Percentiles rank a stretch among this genome's conserved stretches.
phyloP scores from a whole-genome alignment of 257 asterid species.

The Solanum etuberosum region DNA sequence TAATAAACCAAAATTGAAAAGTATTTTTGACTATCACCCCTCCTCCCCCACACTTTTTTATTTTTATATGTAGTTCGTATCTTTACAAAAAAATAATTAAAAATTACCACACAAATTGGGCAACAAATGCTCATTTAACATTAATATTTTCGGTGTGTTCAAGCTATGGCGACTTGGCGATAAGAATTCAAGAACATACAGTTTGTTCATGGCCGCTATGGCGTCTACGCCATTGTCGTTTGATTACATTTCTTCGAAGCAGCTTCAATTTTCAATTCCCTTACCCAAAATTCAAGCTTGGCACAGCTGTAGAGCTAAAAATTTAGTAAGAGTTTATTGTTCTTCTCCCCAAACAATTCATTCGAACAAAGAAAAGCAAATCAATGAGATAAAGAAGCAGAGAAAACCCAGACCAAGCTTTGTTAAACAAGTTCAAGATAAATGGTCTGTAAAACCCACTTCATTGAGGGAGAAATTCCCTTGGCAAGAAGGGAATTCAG shows the following conservation, averaged over 20 bases:
- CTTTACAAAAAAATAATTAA: too few species aligned
- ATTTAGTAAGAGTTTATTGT: conserved; percentile 18
- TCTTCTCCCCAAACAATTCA: conserved; percentile 33
- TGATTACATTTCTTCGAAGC: conserved; percentile 21
- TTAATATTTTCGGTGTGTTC: not conserved
- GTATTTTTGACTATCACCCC: too few species aligned
- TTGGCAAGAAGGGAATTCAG: conserved; percentile 37
- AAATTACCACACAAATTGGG: not conserved
- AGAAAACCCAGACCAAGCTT: conserved; percentile 83
- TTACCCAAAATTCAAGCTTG: conserved; percentile 4
- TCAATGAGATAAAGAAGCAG: conserved; percentile 30
- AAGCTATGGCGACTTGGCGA: not conserved
- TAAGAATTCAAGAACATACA: not conserved
- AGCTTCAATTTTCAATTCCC: conserved; percentile 8
- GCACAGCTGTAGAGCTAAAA: conserved; percentile 12
- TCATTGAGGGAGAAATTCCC: conserved; percentile 53
- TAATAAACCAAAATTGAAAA: too few species aligned
- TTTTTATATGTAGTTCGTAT: not conserved
- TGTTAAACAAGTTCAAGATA: conserved; percentile 55
- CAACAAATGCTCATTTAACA: not conserved
- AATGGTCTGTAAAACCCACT: conserved; percentile 66
- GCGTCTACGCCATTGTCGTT: conserved; percentile 28
- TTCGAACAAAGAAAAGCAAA: conserved; percentile 4
- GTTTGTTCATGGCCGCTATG: conserved; percentile 16
- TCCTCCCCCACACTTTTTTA: too few species aligned